Conservation (phyloP, 768 basidiomycete species). For the Hypholoma fasciculare region DNA sequence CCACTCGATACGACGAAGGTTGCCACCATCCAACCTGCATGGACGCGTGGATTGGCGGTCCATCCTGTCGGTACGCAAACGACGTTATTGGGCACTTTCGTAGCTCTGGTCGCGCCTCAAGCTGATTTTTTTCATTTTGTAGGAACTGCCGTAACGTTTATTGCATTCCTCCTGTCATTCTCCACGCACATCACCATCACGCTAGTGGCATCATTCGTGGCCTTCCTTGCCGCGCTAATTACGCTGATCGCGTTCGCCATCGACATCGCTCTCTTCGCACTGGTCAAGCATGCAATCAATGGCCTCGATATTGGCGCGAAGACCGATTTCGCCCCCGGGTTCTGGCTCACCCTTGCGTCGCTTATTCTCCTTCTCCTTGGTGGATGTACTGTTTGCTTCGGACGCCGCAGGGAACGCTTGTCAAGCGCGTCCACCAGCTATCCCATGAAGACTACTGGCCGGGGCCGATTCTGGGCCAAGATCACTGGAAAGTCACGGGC, state of each 20-base stretch:
- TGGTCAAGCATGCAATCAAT: constrained; percentile 56
- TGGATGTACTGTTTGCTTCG: constrained; percentile 71
- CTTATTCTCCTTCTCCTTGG: constrained; percentile 65
- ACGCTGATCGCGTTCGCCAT: constrained; percentile 74
- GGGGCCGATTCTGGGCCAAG: neutral
- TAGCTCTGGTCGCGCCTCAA: neutral
- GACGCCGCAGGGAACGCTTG: constrained; percentile 57
- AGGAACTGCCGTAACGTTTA: constrained; percentile 57
- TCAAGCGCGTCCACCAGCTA: constrained; percentile 36
- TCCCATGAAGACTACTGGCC: constrained; percentile 23
- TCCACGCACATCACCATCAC: constrained; percentile 58
- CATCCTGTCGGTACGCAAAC: constrained; percentile 68
- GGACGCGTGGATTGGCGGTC: constrained; percentile 74
- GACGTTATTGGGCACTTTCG: neutral
- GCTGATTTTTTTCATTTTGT: neutral
- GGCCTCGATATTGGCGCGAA: constrained; percentile 45
- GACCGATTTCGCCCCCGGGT: constrained; percentile 56
- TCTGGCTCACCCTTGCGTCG: constrained; percentile 74
- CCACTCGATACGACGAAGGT: constrained; percentile 26
- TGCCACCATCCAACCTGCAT: constrained; percentile 51
- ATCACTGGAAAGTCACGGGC: neutral
- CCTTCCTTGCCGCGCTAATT: constrained; percentile 70
- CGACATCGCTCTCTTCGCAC: constrained; percentile 73
- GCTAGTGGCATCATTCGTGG: constrained; percentile 62
- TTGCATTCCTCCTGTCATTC: constrained; percentile 64